A percentile compares a stretch with the other conserved stretches of the same genome.
phyloP scores from a whole-genome alignment of 106 monocot species.

The Amphibolis antarctica region DNA sequence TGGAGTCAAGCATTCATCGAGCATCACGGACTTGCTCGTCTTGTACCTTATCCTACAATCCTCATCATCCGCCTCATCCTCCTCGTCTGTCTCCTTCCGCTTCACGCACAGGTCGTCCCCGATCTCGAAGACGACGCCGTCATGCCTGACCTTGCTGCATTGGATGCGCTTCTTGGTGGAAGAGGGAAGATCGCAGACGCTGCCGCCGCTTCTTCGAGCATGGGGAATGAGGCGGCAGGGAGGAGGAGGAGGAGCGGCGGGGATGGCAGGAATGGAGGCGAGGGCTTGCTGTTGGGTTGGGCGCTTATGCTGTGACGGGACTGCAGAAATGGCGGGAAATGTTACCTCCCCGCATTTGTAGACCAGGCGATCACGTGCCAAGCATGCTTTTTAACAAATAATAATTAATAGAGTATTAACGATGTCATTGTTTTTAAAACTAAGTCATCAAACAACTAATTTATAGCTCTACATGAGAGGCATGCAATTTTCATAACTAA shows the following conservation, averaged over 20 bases:
- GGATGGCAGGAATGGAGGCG: too few relatives aligned
- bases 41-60: slow-evolving; percentile 71
- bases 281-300: too few relatives aligned
- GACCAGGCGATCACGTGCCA: too few relatives aligned
- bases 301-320: too few relatives aligned
- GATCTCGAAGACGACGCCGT: slow-evolving; percentile 54
- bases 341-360: too few relatives aligned
- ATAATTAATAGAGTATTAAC: too few relatives aligned
- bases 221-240: not conserved
- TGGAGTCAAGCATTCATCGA: slow-evolving; percentile 82
- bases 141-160: slow-evolving; percentile 63
- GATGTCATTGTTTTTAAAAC: too few relatives aligned
- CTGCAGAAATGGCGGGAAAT: too few relatives aligned
- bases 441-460: too few relatives aligned
- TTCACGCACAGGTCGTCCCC: slow-evolving; percentile 87
- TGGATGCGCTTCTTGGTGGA: slow-evolving; percentile 19
- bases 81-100: slow-evolving; percentile 43
- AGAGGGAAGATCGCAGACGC: slow-evolving; percentile 6
- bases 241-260: slow-evolving; percentile 13
- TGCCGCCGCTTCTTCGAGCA: slow-evolving; percentile 25
- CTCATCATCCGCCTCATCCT: slow-evolving; percentile 51
- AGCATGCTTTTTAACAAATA: too few relatives aligned
- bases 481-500: too few relatives aligned
- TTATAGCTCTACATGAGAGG: too few relatives aligned
- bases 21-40: slow-evolving; percentile 35